phyloP scores from a whole-genome alignment of 1,284 basidiomycete species.

The Cutaneotrichosporon cutaneum region DNA sequence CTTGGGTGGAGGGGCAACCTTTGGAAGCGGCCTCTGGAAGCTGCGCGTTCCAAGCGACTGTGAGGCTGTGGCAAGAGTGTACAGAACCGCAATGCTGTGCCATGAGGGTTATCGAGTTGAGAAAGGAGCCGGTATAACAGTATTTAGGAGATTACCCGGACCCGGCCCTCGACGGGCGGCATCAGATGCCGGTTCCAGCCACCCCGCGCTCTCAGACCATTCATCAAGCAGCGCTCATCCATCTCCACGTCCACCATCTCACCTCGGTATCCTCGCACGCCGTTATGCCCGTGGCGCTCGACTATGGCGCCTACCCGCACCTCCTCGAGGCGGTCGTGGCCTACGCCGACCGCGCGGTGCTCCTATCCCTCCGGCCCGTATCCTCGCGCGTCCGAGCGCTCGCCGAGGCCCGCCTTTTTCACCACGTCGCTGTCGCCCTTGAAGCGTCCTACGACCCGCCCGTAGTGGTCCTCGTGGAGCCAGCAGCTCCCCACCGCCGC shows the following conservation, averaged over 20 bases:
- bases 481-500: neutral
- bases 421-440: conserved; percentile 3
- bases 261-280: neutral
- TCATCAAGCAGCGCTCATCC: neutral
- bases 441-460: neutral
- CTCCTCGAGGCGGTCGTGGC: conserved; percentile 1
- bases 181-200: too few species aligned
- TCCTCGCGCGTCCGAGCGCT: neutral
- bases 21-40: too few species aligned
- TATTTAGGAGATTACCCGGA: too few species aligned
- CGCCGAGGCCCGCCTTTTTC: conserved; percentile 6
- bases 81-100: too few species aligned
- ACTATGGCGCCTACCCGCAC: conserved; percentile 7
- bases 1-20: too few species aligned
- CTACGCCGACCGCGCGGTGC: neutral
- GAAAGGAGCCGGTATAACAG: too few species aligned
- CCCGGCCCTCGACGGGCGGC: too few species aligned
- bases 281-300: neutral
- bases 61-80: too few species aligned
- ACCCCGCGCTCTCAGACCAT: too few species aligned
- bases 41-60: too few species aligned
- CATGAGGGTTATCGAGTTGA: too few species aligned
- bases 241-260: neutral
- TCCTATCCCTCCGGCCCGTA: neutral
- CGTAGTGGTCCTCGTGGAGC: neutral